These are phyloP conservation scores for Nannochloris sp. DNA, from an alignment of 139 green algal species.

Conservation along the genomic window DNA sequence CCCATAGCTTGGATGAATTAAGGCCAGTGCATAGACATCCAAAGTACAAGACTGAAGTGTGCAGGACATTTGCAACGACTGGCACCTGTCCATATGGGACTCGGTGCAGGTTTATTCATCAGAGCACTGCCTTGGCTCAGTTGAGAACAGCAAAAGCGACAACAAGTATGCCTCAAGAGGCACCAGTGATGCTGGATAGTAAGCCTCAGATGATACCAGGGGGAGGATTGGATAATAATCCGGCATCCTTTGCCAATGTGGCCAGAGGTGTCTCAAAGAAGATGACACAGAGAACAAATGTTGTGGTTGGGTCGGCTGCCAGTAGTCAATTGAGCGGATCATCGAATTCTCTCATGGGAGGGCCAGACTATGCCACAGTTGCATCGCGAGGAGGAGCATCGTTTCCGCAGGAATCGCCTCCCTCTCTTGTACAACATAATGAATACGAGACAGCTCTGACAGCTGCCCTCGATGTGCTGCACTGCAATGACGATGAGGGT, in stretches of 20 bases:
- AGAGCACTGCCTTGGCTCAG: slow-evolving; percentile 5
- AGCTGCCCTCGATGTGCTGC: neutral
- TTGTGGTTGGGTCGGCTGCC: neutral
- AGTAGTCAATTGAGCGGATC: neutral
- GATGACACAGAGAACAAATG: no score
- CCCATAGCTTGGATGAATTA: slow-evolving; percentile 73
- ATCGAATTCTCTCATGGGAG: neutral
- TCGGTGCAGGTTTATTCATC: slow-evolving; percentile 83
- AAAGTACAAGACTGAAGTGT: slow-evolving; percentile 85
- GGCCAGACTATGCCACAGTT: no score
- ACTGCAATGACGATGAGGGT: neutral
- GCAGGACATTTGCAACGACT: slow-evolving; percentile 57
- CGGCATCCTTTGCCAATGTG: slow-evolving; percentile 1
- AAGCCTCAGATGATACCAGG: neutral
- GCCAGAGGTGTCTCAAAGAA: neutral
- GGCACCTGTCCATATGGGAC: slow-evolving; percentile 77
- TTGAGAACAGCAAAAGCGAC: neutral
- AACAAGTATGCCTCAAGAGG: neutral
- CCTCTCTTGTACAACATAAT: no score
- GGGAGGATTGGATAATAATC: neutral
- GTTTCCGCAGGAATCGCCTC: no score
- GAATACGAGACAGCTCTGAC: neutral
- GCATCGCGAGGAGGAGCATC: no score
- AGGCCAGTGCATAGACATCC: slow-evolving; percentile 68
- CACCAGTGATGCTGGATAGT: neutral